Base-by-base conservation (phyloP, 2,329 filamentous ascomycete genomes). In the Alternaria dauci region DNA sequence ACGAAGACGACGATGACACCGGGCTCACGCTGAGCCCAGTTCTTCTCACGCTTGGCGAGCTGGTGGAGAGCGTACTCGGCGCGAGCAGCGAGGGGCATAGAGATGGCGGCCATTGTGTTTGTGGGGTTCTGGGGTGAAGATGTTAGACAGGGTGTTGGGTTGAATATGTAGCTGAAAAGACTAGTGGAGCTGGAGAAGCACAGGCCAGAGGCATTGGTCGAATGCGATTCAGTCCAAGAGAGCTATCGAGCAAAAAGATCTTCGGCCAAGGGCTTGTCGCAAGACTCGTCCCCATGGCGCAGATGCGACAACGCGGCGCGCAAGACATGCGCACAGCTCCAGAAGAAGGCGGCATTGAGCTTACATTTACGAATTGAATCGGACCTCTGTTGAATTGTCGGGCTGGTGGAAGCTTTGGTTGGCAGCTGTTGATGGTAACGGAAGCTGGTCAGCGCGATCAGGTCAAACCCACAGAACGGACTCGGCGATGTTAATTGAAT, bases 1-100 rank as follows among this genome's bases (percentile, higher is more conserved):
- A 79, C 82, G 77, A 89, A 87, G 58, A 89, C 87, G 65, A 89
- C 79, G 52, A 89, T 81, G 63, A 89, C 86, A 76, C 87, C 87
- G 44, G 84, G 82, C 71, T 89, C 85, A 32, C 77, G 70, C 62
- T 77, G 68, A 25, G 87, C 86, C 84, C 85, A 89, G 81, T 88
- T 86, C 58, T 74, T 71, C 78, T 61, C 28, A 32, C 87, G 83
- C 81, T 84, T 87, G 71, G 79, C 73, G 63, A 88, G 69, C 52
- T 79, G 76, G 71, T 72, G 72, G 67, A 77, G 63, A 57, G 74
- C 71, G 55, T 67, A 71, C 63, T 78, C 75, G 74, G 71, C 74
- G 68, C 75, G 74, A 58, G 76, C 74, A 60, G 73, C 69, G 63
- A 78, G 69, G 61, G 74, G 75, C 71, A 72, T 74, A 61, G 76